phyloP scores from a whole-genome alignment of 495 filamentous ascomycete species.

The Tuber calosporum region DNA sequence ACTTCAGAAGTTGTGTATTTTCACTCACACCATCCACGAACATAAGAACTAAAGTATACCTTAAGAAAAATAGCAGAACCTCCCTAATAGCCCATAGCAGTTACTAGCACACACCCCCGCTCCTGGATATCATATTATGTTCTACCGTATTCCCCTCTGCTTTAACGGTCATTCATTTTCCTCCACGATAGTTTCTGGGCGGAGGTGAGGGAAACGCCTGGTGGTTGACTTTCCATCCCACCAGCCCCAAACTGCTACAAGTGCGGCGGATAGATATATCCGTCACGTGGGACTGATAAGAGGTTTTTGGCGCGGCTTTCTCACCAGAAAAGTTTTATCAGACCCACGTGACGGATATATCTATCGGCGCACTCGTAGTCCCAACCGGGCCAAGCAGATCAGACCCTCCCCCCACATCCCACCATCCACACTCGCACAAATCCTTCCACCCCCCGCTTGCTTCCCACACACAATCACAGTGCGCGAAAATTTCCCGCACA shows the following conservation, averaged over 20 bases:
- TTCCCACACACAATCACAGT: slow-evolving; percentile 27
- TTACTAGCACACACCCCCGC: neutral
- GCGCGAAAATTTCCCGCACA: slow-evolving; percentile 27
- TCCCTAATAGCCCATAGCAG: too few species aligned
- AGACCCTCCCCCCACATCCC: neutral
- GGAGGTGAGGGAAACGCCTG: neutral
- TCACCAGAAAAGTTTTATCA: too few species aligned
- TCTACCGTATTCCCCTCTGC: neutral
- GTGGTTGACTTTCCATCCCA: neutral
- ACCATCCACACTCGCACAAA: neutral
- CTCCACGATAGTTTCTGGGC: neutral
- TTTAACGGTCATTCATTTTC: neutral
- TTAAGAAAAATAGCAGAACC: too few species aligned
- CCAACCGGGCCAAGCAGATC: neutral
- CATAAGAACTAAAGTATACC: too few species aligned
- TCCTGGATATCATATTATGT: neutral
- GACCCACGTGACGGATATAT: too few species aligned
- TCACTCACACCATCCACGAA: too few species aligned
- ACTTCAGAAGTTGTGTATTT: too few species aligned
- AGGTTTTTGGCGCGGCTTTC: too few species aligned
- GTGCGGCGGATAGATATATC: too few species aligned
- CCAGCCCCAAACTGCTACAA: neutral
- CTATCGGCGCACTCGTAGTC: too few species aligned
- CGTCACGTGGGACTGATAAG: too few species aligned
- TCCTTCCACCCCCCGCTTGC: slow-evolving; percentile 4